Evolutionary conservation across 2,329 filamentous ascomycete genomes (phyloP).

Genomic region (Trichothecium roseum): DNA sequence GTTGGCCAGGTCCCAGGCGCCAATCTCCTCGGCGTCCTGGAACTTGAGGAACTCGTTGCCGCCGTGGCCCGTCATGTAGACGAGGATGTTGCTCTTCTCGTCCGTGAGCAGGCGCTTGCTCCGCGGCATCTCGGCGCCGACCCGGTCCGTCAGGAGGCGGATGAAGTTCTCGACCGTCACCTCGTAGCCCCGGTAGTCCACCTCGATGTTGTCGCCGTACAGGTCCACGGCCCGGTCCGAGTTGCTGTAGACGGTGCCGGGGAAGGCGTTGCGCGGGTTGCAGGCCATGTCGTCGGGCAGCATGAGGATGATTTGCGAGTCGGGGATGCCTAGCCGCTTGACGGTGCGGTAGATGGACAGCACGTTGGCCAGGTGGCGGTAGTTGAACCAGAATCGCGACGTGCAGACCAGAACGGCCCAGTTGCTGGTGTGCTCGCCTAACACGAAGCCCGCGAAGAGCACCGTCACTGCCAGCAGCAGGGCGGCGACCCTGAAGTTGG

Average conservation of each 20-base stretch:
- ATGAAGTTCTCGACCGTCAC: constrained; percentile 99
- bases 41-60: constrained; percentile 98
- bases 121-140: constrained; percentile 87
- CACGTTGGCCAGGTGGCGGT: constrained; percentile 94
- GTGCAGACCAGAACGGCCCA: constrained; percentile 99
- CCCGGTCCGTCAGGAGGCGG: constrained; percentile 82
- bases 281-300: constrained; percentile 99
- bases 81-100: constrained; percentile 89
- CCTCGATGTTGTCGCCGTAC: constrained; percentile 98
- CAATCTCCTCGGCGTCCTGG: constrained; percentile 95
- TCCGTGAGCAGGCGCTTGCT: constrained; percentile 92
- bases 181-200: constrained; percentile 96
- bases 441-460: constrained; percentile 33
- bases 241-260: constrained; percentile 96
- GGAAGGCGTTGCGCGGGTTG: constrained; percentile 96
- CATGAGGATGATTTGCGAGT: constrained; percentile 99
- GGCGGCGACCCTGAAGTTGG: too few species aligned
- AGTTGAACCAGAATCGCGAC: constrained; percentile 99
- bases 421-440: constrained; percentile 86
- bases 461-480: constrained; percentile 21
- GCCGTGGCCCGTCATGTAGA: constrained; percentile 98
- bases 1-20: constrained; percentile 89
- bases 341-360: constrained; percentile 96
- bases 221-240: constrained; percentile 90
- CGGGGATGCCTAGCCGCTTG: constrained; percentile 92